Conservation (phyloP, 2,329 filamentous ascomycete species). For the Dactylellina haptotyla region DNA sequence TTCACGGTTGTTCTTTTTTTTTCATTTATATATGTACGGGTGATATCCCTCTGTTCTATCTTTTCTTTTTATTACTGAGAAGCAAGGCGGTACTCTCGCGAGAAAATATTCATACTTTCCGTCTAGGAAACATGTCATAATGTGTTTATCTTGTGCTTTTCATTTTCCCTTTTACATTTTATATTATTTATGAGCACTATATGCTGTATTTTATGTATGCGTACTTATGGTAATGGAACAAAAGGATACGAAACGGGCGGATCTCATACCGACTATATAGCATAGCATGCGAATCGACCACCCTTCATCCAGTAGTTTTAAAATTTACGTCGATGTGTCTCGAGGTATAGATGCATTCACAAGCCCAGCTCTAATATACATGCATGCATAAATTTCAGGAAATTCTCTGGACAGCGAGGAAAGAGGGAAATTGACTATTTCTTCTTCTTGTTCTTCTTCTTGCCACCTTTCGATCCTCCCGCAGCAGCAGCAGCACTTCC, state of each 20-base stretch:
- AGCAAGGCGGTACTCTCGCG: too few species aligned
- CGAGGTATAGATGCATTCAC: too few species aligned
- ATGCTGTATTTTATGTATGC: slow-evolving; percentile 15
- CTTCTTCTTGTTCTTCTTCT: slow-evolving; percentile 54
- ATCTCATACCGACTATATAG: background rate
- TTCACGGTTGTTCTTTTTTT: background rate
- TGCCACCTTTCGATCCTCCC: slow-evolving; percentile 60
- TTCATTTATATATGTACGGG: background rate
- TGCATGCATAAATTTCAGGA: too few species aligned
- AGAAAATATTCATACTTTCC: too few species aligned
- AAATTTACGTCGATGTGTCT: too few species aligned
- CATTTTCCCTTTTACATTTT: background rate
- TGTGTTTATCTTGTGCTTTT: background rate
- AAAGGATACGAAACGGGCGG: background rate
- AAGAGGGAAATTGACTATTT: too few species aligned
- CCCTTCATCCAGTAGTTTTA: background rate
- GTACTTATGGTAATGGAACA: slow-evolving; percentile 7
- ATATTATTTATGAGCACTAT: background rate
- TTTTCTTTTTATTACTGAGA: background rate
- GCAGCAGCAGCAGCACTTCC: slow-evolving; percentile 55
- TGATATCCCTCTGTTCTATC: background rate
- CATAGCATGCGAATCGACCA: background rate
- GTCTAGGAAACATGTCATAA: slow-evolving; percentile 2
- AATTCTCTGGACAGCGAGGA: too few species aligned
- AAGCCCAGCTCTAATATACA: too few species aligned